phyloP scores from a whole-genome alignment of 768 basidiomycete species.

The Pleurotus platypus region DNA sequence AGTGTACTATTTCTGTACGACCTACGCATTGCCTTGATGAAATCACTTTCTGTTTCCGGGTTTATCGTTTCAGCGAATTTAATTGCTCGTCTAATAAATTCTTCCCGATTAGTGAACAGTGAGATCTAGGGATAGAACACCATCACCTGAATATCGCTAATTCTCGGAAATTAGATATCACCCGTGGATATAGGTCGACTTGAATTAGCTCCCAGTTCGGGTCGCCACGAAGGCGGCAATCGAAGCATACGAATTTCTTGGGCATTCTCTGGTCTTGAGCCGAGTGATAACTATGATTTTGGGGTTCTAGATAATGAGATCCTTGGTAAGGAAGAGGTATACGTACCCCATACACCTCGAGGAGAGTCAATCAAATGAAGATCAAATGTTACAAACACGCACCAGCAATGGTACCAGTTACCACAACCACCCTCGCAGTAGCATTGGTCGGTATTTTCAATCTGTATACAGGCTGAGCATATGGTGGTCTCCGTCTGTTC shows the following conservation, averaged over 20 bases:
- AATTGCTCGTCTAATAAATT: slow-evolving; percentile 54
- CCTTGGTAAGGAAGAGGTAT: not conserved
- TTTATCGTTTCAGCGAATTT: slow-evolving; percentile 58
- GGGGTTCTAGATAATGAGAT: not conserved
- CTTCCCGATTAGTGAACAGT: not conserved
- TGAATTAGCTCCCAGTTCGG: slow-evolving; percentile 69
- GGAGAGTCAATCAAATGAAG: too few species aligned
- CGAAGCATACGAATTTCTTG: slow-evolving; percentile 63
- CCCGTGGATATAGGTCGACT: slow-evolving; percentile 48
- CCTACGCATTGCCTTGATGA: slow-evolving; percentile 60
- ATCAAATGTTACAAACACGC: slow-evolving; percentile 13
- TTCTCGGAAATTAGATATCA: slow-evolving; percentile 64
- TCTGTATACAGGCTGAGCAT: slow-evolving; percentile 27
- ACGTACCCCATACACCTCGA: slow-evolving; percentile 36
- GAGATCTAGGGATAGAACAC: not conserved
- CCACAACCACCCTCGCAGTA: slow-evolving; percentile 73
- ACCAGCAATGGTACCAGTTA: slow-evolving; percentile 80
- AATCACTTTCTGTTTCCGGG: slow-evolving; percentile 41
- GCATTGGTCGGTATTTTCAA: slow-evolving; percentile 46
- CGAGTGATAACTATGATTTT: slow-evolving; percentile 54
- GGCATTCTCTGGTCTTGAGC: slow-evolving; percentile 57
- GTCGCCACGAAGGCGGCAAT: slow-evolving; percentile 68
- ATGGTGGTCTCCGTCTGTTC: not conserved
- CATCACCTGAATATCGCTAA: slow-evolving; percentile 66
- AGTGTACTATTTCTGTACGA: not conserved